Base-by-base conservation (phyloP, 306 rosid genomes). In the Gastrolobium villosum region DNA sequence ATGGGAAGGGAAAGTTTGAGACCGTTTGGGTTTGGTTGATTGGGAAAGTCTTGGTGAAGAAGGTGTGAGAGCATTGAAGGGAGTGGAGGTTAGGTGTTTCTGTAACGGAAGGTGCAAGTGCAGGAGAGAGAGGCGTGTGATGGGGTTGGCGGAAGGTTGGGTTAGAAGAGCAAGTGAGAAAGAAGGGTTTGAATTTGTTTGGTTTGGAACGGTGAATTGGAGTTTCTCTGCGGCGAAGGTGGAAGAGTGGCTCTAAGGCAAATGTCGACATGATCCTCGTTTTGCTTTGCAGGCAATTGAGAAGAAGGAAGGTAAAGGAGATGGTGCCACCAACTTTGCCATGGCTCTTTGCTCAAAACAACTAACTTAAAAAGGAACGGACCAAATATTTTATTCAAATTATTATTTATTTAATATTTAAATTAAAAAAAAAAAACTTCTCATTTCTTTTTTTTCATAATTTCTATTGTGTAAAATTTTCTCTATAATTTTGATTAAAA, bases 241-340 rank as follows among this genome's bases (percentile, higher is more conserved):
- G 76, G 45, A 81, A 62, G 46, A 86, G 82, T 54, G 92, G 84
- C 62, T 84, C 86, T 20, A 72, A 11, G 39, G 85, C 67, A 76
- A 91, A 55, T 75, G 85, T 87, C 41, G 90, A 72, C 97, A 94
- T 94, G 80, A 75, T 43, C n/a, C n/a, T n/a, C 46, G 39, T 44
- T 45, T 6, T 53, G 57, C 71, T 45, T 30, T 65, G 79, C 46
- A 55, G 32, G 8, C 13, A 71, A 65, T 30, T 32, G 46, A 8
- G 32, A 61, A 54, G 74, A 54, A 50, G 6, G 45, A 43, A 11
- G 57, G 41, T 5, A 1, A 32, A 2, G 40, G 6, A 75, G 10
- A 26, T n/a, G 72, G 43, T 43, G 10, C 55, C 55, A 66, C 15
- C 11, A 48, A 48, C 53, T 5, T 48, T 44, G 1, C 59, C 26